Evolutionary conservation across 2,329 filamentous ascomycete species (phyloP), one percentile per base, ranked within the genome.

Genomic region (Fusarium decemcellulare): DNA sequence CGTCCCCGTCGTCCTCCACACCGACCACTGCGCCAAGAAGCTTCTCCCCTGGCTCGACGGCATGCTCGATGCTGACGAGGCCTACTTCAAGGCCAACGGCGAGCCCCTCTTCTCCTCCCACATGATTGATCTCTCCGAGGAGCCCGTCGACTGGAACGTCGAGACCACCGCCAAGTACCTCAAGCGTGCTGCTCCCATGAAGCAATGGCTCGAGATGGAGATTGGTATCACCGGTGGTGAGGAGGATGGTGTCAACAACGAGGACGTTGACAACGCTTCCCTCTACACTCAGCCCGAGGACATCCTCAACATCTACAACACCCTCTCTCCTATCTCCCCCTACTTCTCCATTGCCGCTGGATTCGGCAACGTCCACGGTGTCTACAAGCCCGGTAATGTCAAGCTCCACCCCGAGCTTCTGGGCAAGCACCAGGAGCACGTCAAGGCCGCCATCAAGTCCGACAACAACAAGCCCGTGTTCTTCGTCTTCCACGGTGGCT

Each of bases 11-110:
- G 87, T 98, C 76, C 91, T 98, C 65, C 95, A 98, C 90, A 97
- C 95, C 80, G 96, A 99, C 83, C 96, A 98, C 88, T 97, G 95
- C 85, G 95, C 96, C 81, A 98, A 98, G 93, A 98, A 98, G 91
- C 93, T 98, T 64, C 91, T 98, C 61, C 96, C 96, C 68, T 98
- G 95, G 95, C 87, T 98, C 81, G 95, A 98, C 79, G 95, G 95
- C 81, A 95, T 98, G 91, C 84, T 98, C 76, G 94, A 96, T 70
- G 95, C 91, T 76, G 96, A 98, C 79, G 96, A 98, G 90, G 88
- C 86, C 65, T 95, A 95, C 88, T 98, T 97, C 92, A 97, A 98
- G 91, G 82, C 90, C 81, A 90, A 95, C 81, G 93, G 93, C 84
- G 92, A 95, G 83, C 95, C 96, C 72, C 92, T 98, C 68, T 98